Base-by-base conservation (phyloP, 805 yeast species). In the Candida awuae region DNA sequence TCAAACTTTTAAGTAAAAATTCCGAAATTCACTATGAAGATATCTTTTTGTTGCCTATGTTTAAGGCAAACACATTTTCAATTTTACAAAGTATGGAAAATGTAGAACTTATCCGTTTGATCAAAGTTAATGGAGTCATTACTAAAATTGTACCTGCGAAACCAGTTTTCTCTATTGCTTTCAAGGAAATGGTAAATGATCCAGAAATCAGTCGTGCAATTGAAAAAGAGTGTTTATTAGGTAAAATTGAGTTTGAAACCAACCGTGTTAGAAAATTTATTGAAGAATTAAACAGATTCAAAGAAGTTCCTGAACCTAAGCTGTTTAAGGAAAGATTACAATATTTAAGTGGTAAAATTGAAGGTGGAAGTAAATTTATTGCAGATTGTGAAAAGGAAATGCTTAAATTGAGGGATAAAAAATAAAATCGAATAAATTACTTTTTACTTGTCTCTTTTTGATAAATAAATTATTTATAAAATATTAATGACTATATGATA, bases 131-230 rank as follows among this genome's bases (percentile, higher is more conserved):
- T 46, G 97, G 97, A 14, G 71, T 85, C 20, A 61, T 84, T 16
- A 63, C 67, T 32, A 70, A 71, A 6, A 73, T 92, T 15, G 59
- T 63, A 16, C 85, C 95, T 1, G 94, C 95, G 0, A 79, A 87
- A 51, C 97, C 98, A 3, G 63, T 92, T 17, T 87, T 67, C 58
- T 70, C 71, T 41, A 84, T 88, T 0, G 95, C 97, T 0, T 92
- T 90, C 62, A 52, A 66, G 41, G 71, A 72, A 43, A 66, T 92
- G 53, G 70, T 77, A 3, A 48, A 66, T 2, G 88, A 87, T 54
- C 51, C 63, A 13, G 66, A 68, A 14, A 60, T 83, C 6, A 71
- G 67, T 40, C 74, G 74, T 18, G 66, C 75, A 10, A 68, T 84
- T 56, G 94, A 86, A 55, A 67, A 80, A 3, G 69, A 74, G 18